Base-by-base conservation (phyloP, 768 basidiomycete genomes). In the Suillus fuscotomentosus region DNA sequence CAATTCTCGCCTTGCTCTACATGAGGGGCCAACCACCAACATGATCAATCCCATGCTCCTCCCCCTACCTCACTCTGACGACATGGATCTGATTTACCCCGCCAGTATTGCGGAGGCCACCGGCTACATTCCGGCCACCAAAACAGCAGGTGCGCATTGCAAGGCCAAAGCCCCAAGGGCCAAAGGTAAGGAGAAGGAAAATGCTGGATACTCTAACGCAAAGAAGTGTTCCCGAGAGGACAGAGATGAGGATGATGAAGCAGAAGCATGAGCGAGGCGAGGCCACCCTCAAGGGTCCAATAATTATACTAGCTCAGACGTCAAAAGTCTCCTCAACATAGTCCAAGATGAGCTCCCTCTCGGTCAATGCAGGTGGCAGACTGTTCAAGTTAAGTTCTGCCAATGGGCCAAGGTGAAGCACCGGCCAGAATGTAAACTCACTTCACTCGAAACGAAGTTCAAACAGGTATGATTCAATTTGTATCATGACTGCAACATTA, bases 381-480 rank as follows among this genome's bases (percentile, higher is more conserved):
- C 20, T 2, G 55, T 63, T 11, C 17, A 42, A 11, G 4, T 22
- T 5, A 31, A 57, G 43, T 63, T 48, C 31, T 50, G 50, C 22
- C 55, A 63, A 43, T 63, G 43, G 62, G 62, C 62, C 47, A 43
- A 31, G 13, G 50, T 36, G 34, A 34, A 54, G 24, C 54, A 34
- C 8, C n/a, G 14, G 17, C 54, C 55, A 9, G 36, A n/a, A 20
- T 5, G 3, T 6, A 53, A 47, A 24, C 7, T 39, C 1, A 39
- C 45, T 45, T 45, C 45, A n/a, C 67, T 75, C 24, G 67, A 71
- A 60, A 71, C 65, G 5, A 73, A 71, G 64, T 75, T 60, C 60
- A 74, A 72, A 60, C 65, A 66, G 60, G 74, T 75, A 63, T 7
- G 36, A 13, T 22, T 43, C 2, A 6, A n/a, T 13, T 43, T 57